Base-by-base conservation (phyloP, 306 rosid genomes). In the Rosa lucieae region DNA sequence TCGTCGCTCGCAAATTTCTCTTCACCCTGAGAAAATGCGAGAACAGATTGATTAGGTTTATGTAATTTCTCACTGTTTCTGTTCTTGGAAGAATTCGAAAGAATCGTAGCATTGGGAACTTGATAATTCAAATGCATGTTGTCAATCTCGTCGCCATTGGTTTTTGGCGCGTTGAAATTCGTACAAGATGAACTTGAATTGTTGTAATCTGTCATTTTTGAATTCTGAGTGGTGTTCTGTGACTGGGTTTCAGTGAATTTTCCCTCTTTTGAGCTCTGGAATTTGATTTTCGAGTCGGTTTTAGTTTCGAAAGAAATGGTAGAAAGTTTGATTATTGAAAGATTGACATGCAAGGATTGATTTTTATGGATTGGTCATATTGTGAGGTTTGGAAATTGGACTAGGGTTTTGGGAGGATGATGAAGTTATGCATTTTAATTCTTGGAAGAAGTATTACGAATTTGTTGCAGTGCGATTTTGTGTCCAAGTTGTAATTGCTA, bases 51-150 rank as follows among this genome's bases (percentile, higher is more conserved):
- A 53, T 47, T 52, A 23, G 65, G 47, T 42, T 49, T 73, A 4
- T 10, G 44, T 3, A 15, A 26, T 67, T 67, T 67, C 10, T 26
- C 44, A 32, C 37, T 0, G 37, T 32, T 32, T 67, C 26, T 29
- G 53, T 59, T 21, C 20, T 7, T n/a, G 67, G 67, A 39, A 51
- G 17, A 73, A 53, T 63, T 74, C 75, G 77, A 23, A 52, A 58
- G 12, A 62, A 12, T 29, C 21, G 1, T 43, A 3, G 42, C 37
- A 0, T 32, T 32, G 37, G 37, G 37, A 32, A 32, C 3, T 20
- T 58, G 48, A 5, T 26, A 20, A 81, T n/a, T 56, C 43, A 6
- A 67, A 78, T 84, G 89, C 85, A 67, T 76, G 80, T 53, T 67
- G 20, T 20, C 66, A 29, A 63, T 73, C 29, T 72, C 71, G 7